Evolutionary conservation across 2,329 filamentous ascomycete species (phyloP), one percentile per base, ranked within the genome.

Genomic region (Zymoseptoria passerinii): DNA sequence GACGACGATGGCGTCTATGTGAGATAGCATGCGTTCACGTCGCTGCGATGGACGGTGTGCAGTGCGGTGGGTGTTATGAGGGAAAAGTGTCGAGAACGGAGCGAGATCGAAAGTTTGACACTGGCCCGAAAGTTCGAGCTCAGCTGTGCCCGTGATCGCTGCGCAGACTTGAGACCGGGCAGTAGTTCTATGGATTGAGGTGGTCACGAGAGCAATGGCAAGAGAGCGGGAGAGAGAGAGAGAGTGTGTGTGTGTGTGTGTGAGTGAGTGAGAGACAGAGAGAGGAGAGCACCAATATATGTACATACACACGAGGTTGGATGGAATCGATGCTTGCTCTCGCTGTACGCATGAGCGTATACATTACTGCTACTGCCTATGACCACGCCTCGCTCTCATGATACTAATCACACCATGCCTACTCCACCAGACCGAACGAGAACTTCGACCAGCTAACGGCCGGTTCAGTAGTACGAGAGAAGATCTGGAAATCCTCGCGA

Each of bases 401-500:
- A 1, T 9, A 4, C 13, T n/a, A n/a, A 13, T 16, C 16, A 44
- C 16, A 44, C 35, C 35, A 52, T 28, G 16, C 50, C 23, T 28
- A 28, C 50, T 52, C 19, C 23, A 52, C 23, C 8, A 58, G 57
- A 52, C 61, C 62, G 50, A 66, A 66, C 40, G 59, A 63, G 63
- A 60, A 66, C 44, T 62, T 65, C n/a, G 61, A 59, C 20, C 55
- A 65, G 57, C 64, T 66, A 27, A 66, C 61, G 5, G 63, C 60
- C 4, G 64, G 64, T 50, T 60, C 67, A 58, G 74, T 72, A 3
- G 68, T 72, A 1, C 77, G 77, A 1, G 76, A 75, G 60, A 76
- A 81, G 60, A 81, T 77, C 61, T 81, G 73, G 68, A 72, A 76
- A 65, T 77, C 75, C 52, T 78, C 74, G 57, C 92, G 83, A 59